These are phyloP conservation scores for Apiotrichum gracile DNA, from an alignment of 1,284 basidiomycete species.

Conservation along the genomic window DNA sequence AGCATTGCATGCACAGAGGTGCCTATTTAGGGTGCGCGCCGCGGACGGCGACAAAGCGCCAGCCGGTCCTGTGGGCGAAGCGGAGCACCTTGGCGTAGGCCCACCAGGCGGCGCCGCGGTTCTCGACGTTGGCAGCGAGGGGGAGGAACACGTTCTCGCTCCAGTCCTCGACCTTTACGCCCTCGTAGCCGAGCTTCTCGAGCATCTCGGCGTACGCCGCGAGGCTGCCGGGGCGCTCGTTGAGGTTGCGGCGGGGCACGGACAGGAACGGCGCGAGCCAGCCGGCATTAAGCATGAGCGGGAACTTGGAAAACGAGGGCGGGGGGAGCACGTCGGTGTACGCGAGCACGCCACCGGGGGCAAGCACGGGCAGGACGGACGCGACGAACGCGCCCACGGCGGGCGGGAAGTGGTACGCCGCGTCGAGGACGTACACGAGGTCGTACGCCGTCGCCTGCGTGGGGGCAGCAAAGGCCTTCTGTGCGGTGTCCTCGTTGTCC, in stretches of 20 bases:
- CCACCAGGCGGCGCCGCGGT: slow-evolving; percentile 49
- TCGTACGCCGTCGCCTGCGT: slow-evolving; percentile 29
- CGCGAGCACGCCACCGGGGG: slow-evolving; percentile 55
- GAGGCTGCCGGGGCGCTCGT: slow-evolving; percentile 39
- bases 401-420: slow-evolving; percentile 64
- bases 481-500: background rate
- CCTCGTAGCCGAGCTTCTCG: slow-evolving; percentile 54
- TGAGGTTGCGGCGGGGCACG: slow-evolving; percentile 56
- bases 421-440: slow-evolving; percentile 55
- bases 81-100: slow-evolving; percentile 50
- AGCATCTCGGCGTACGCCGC: slow-evolving; percentile 53
- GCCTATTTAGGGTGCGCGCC: too few relatives aligned
- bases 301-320: slow-evolving; percentile 6
- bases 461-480: background rate
- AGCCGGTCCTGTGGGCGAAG: slow-evolving; percentile 48
- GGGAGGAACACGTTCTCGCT: slow-evolving; percentile 58
- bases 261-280: slow-evolving; percentile 32
- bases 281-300: slow-evolving; percentile 17
- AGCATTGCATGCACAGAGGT: too few relatives aligned
- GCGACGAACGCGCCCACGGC: slow-evolving; percentile 54
- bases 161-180: slow-evolving; percentile 59
- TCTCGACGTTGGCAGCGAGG: slow-evolving; percentile 54
- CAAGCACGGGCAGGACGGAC: slow-evolving; percentile 49
- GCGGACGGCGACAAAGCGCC: slow-evolving; percentile 57
- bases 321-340: slow-evolving; percentile 58